Evolutionary conservation across 139 green algal genomes (phyloP), one percentile per base, ranked within the genome.

Genomic region (Chlorella sp.): DNA sequence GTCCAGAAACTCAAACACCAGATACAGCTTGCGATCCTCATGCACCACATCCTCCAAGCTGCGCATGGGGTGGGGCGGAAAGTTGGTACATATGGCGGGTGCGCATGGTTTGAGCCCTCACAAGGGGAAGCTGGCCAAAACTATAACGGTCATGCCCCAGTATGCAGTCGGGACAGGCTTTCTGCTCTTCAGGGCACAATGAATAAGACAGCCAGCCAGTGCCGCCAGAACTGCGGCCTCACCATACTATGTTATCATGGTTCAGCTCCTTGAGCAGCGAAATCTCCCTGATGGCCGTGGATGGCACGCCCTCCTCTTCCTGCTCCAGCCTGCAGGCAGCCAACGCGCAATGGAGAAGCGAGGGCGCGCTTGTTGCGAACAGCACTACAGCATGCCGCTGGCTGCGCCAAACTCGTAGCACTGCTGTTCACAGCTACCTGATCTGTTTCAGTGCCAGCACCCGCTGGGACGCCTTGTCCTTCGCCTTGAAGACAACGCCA

Each of bases 1-100:
- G 83, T 99, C 97, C 26, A 99, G 86, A 82, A 95, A 99, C 90
- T 99, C 97, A 91, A 99, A 99, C 56, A 99, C 97, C 46, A 99
- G 90, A 89, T 98, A 98, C 32, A 99, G 91, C 46, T 93, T 93
- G 36, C 87, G 84, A 22, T 98, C 95, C 56, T 89, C 87, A 83
- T 99, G 94, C n/a, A 99, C 90, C 0, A 99, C 94, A 44, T 99
- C 96, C 73, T 95, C 36, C 44, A 91, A 65, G 48, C 84, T 83
- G 68, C 73, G 26, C 24, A 38, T 30, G n/a, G 67, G 67, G 67
- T 20, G 1, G 19, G 34, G 17, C 6, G 58, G 16, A 34, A 20
- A 34, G 26, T 7, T 34, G 9, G n/a, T n/a, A n/a, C n/a, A n/a
- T n/a, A n/a, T n/a, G n/a, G n/a, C n/a, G n/a, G n/a, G n/a, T n/a